Base-by-base conservation (phyloP, 352 stramenopile species). In the Saprolegnia parasitica region DNA sequence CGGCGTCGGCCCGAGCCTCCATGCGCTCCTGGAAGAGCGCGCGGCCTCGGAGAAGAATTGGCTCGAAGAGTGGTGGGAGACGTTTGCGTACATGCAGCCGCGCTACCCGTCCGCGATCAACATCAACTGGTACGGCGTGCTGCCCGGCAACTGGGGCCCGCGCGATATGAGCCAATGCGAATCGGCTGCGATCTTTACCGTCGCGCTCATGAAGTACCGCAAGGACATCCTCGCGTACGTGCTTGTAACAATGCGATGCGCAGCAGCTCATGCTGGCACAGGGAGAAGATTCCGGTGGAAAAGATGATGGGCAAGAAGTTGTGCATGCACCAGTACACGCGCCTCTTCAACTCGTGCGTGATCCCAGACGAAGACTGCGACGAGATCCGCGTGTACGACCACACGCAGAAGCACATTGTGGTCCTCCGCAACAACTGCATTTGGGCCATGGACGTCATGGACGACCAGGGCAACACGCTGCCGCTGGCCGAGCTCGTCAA, bases 41-140 rank as follows among this genome's bases (percentile, higher is more conserved):
- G 88, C 87, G 23, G 81, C 89, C 72, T 81, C 79, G 63, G 85
- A 93, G 75, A 84, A 84, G 71, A 96, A 96, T 73, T 96, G 88
- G 88, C 72, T 96, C 58, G 87, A 98, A 72, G 81, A 98, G 54
- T 99, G 96, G 96, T 98, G 95, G 95, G 97, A 99, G 78, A 96
- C 93, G 3, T 88, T 98, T 40, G 96, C 89, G 67, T 99, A 99
- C 81, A 71, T 99, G 65, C 89, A 98, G 74, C 88, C 86, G 71
- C 83, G 87, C 21, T 98, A 98, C 76, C 94, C 95, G 56, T 95
- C 96, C 45, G 92, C 96, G 21, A 94, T 98, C 74, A 99, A 99
- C 76, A 95, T 99, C 68, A 98, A 95, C 67, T 99, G 98, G 87
- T 99, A 98, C 79, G 97, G 97, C 76, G 92, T 99, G 45, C 87